Base-by-base conservation (phyloP, 768 basidiomycete species). In the Omphalotus guepiniiformis region DNA sequence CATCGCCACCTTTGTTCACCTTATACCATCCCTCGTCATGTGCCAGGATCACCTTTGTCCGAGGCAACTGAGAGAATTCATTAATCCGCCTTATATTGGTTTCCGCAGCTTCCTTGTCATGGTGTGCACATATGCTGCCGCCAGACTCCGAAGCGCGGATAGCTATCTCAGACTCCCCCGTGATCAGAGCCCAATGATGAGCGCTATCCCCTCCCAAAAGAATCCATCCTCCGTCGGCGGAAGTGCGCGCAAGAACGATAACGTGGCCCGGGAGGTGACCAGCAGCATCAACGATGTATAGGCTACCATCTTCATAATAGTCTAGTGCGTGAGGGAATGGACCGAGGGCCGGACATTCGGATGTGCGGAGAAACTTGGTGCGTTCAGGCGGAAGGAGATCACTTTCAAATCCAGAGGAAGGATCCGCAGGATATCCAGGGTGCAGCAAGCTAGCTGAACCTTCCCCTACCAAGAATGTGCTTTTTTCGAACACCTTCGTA, bases 241-340 rank as follows among this genome's bases (percentile, higher is more conserved):
- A 79, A 3, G 78, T 80, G 39, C 81, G 77, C 5, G 67, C 77
- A 9, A 81, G 70, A 28, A 75, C 49, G 50, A 76, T 79, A 48
- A 82, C 52, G 46, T 83, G 80, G 0, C 82, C 82, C 1, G 63
- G 59, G 25, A 79, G 56, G 56, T 83, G 81, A 0, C 82, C 80
- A 1, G 79, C 70, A 1, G 79, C 71, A 53, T 83, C 75, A 49
- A 83, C 56, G 51, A 83, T 67, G 53, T 78, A 82, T 28, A 80
- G 56, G 53, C 75, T 78, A 6, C 80, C 81, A 51, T 85, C 81
- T 16, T 70, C 70, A 53, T 74, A 80, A 54, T 70, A 74, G 61
- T 47, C 45, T 21, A 38, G 26, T 19, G 36, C 45, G n/a, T 36
- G 45, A 28, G 45, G 45, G 12, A 32, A 38, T 9, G 60, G 75